Base-by-base conservation (phyloP, 2,329 filamentous ascomycete species). In the Didymella arachidicola region DNA sequence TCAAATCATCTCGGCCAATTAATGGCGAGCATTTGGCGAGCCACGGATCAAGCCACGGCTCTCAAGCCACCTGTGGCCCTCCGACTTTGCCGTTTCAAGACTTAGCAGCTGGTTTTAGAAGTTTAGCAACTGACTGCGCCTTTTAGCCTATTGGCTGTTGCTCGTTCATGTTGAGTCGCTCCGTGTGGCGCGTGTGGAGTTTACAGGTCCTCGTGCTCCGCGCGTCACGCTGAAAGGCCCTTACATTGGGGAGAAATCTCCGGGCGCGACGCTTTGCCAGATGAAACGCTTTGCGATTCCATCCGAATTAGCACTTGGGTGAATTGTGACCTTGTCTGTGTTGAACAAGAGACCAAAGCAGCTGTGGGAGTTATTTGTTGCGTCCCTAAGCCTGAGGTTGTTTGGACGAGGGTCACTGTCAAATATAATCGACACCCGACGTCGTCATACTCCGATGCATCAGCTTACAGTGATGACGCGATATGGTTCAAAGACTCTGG, bases 1-100 rank as follows among this genome's bases (percentile, higher is more conserved):
- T 44, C 45, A 50, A 46, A 47, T 53, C 19, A 16, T 19, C n/a
- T 30, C 27, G 22, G 41, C 56, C 57, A 60, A 60, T 56, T 38
- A 46, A 27, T 42, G 57, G 47, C 41, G 57, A n/a, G 52, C 19
- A 47, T 39, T 46, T 43, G 46, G 52, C 47, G n/a, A 43, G 41
- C 41, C 41, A 43, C 41, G 41, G 41, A 43, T 26, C 41, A 43
- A 43, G 41, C 41, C 41, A 43, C 41, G 41, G 41, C 41, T 43
- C 22, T 43, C 25, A 43, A 43, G 41, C 41, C 41, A 43, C 41
- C 32, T 43, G 41, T 43, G 41, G 41, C 41, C 41, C 7, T 43
- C 41, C 12, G 25, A n/a, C 41, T 27, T 43, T 43, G 25, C 41
- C 41, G 14, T 43, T 43, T 43, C 41, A 43, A 43, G 41, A 12